Conservation (phyloP, 345 rosid species). For the Brassica nigra region DNA sequence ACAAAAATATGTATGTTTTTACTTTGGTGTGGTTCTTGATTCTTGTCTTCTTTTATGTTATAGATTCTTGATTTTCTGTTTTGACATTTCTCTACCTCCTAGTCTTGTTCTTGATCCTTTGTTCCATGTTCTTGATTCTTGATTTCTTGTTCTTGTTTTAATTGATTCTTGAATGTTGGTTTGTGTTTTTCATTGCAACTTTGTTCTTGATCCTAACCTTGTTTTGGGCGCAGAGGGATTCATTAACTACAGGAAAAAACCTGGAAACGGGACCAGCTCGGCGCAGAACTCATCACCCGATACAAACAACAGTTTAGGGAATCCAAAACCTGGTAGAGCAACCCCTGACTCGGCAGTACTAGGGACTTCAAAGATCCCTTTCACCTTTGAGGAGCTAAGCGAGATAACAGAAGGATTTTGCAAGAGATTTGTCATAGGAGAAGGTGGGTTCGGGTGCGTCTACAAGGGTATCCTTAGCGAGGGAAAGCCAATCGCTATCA, state of each 20-base stretch:
- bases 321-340: conserved; percentile 37
- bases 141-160: background rate
- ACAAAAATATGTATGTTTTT: background rate
- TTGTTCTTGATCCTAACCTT: background rate
- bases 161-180: conserved; percentile 7
- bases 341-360: conserved; percentile 45
- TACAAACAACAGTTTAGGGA: conserved; percentile 46
- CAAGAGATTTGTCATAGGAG: conserved; percentile 36
- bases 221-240: conserved; percentile 28
- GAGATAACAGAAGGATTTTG: conserved; percentile 47
- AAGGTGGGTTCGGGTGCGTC: conserved; percentile 45
- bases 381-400: conserved; percentile 59
- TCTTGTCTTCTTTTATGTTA: background rate
- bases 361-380: conserved; percentile 46
- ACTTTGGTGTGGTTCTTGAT: background rate
- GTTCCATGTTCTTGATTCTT: background rate
- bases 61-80: background rate
- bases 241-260: conserved; percentile 41
- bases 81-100: background rate
- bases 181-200: background rate
- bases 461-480: conserved; percentile 41
- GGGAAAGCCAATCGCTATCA: conserved; percentile 63
- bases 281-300: conserved; percentile 44
- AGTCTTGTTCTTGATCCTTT: background rate
- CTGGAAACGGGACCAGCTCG: conserved; percentile 32